A percentile compares a stretch with the other conserved stretches of the same genome.
phyloP scores from a whole-genome alignment of 257 asterid species.

The Nicotiana knightiana region DNA sequence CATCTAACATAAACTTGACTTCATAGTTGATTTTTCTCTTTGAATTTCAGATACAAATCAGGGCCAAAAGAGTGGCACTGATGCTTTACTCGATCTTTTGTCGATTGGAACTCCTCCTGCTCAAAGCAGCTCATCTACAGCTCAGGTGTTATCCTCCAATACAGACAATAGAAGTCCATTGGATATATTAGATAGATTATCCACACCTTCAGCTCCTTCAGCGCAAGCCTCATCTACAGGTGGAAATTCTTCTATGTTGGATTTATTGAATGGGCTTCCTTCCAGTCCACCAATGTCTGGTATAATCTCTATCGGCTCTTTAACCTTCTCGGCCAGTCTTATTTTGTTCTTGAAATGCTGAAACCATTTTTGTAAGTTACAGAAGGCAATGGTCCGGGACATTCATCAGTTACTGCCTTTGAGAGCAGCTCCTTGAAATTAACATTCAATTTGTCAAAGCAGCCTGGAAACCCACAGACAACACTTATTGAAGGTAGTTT shows the following conservation, averaged over 20 bases:
- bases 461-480: slow-evolving; percentile 62
- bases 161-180: slow-evolving; percentile 45
- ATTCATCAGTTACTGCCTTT: slow-evolving; percentile 71
- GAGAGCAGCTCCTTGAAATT: slow-evolving; percentile 74
- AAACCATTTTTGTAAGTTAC: slow-evolving; percentile 25
- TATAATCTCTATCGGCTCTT: slow-evolving; percentile 23
- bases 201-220: slow-evolving; percentile 51
- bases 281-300: slow-evolving; percentile 54
- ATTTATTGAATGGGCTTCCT: slow-evolving; percentile 71
- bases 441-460: slow-evolving; percentile 72
- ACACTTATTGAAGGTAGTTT: slow-evolving; percentile 77
- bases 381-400: slow-evolving; percentile 57
- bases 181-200: slow-evolving; percentile 43
- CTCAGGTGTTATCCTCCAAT: slow-evolving; percentile 46
- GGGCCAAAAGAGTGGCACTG: slow-evolving; percentile 55
- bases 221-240: slow-evolving; percentile 34
- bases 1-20: background rate
- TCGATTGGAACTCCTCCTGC: slow-evolving; percentile 80
- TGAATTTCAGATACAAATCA: slow-evolving; percentile 51
- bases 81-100: slow-evolving; percentile 74
- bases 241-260: slow-evolving; percentile 73
- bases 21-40: slow-evolving; percentile 7
- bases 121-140: slow-evolving; percentile 47
- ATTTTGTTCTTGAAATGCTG: slow-evolving; percentile 10
- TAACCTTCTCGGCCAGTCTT: slow-evolving; percentile 12